These are phyloP conservation scores for Ochetophila trinervis DNA, from an alignment of 306 rosid genomes.

Conservation along the genomic window DNA sequence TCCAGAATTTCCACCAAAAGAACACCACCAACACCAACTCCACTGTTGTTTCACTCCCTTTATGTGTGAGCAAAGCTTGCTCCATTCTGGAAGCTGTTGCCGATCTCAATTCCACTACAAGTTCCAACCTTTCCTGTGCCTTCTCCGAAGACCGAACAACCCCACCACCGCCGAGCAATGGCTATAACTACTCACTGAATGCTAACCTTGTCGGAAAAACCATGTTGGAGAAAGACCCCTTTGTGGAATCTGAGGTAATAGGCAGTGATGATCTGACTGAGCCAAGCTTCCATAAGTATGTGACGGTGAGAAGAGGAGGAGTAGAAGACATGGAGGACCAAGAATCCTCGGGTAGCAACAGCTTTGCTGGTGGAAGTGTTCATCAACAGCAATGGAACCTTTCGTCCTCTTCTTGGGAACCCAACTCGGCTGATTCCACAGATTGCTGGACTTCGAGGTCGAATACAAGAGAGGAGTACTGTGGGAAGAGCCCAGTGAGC, in stretches of 20 bases:
- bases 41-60: constrained; percentile 60
- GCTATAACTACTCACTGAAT: constrained; percentile 24
- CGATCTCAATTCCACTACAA: constrained; percentile 68
- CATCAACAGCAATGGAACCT: constrained; percentile 39
- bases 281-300: constrained; percentile 83
- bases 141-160: constrained; percentile 48
- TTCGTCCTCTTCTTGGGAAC: constrained; percentile 65
- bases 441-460: constrained; percentile 53
- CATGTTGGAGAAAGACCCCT: constrained; percentile 47
- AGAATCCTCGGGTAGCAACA: constrained; percentile 77
- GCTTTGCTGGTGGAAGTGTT: constrained; percentile 39
- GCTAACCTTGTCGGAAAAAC: constrained; percentile 28
- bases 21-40: constrained; percentile 28
- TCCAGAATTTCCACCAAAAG: constrained; percentile 90
- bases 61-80: constrained; percentile 86
- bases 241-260: constrained; percentile 66
- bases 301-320: constrained; percentile 70
- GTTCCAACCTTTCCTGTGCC: constrained; percentile 41
- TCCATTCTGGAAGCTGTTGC: constrained; percentile 93
- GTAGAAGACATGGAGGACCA: constrained; percentile 61
- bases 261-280: constrained; percentile 62
- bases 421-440: constrained; percentile 62
- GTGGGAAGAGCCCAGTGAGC: constrained; percentile 25
- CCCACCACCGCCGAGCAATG: constrained; percentile 24
- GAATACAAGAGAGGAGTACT: constrained; percentile 34